These are phyloP conservation scores for Leptographium flavum DNA, from an alignment of 2,329 filamentous ascomycete genomes.

Conservation along the genomic window DNA sequence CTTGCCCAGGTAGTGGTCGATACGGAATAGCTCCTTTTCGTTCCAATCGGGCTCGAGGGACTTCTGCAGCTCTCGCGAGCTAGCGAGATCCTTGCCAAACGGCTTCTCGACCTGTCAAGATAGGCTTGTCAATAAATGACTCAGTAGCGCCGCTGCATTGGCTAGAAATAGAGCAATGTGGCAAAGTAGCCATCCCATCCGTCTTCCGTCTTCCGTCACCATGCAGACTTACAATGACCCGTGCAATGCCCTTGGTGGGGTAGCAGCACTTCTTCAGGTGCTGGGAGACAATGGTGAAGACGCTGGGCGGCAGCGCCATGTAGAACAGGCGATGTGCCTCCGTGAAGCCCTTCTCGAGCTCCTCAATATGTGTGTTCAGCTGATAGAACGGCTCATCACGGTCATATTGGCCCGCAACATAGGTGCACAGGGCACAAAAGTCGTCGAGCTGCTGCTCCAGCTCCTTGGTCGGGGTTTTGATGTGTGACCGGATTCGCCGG, in stretches of 20 bases:
- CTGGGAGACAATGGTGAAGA: conserved; percentile 95
- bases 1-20: conserved; percentile 98
- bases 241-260: conserved; percentile 74
- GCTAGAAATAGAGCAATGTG: no score
- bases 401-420: conserved; percentile 95
- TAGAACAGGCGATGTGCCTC: conserved; percentile 94
- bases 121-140: not conserved
- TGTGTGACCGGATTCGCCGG: conserved; percentile 89
- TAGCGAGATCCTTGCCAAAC: conserved; percentile 91
- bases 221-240: conserved; percentile 66
- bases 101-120: conserved; percentile 83
- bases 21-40: conserved; percentile 97
- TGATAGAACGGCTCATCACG: conserved; percentile 85
- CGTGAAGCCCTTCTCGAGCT: conserved; percentile 66
- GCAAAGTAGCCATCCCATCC: not conserved
- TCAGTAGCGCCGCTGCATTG: no score
- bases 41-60: conserved; percentile 96
- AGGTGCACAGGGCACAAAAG: conserved; percentile 78
- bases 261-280: conserved; percentile 97
- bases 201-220: not conserved
- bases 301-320: conserved; percentile 95
- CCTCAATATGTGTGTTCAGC: conserved; percentile 72
- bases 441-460: conserved; percentile 88
- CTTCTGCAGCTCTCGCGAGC: conserved; percentile 87
- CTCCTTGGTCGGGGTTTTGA: conserved; percentile 97